Percentiles rank a stretch among this genome's conserved stretches.
These are phyloP conservation scores for Buddleja alternifolia DNA, from an alignment of 257 asterid species.

Conservation along the genomic window DNA sequence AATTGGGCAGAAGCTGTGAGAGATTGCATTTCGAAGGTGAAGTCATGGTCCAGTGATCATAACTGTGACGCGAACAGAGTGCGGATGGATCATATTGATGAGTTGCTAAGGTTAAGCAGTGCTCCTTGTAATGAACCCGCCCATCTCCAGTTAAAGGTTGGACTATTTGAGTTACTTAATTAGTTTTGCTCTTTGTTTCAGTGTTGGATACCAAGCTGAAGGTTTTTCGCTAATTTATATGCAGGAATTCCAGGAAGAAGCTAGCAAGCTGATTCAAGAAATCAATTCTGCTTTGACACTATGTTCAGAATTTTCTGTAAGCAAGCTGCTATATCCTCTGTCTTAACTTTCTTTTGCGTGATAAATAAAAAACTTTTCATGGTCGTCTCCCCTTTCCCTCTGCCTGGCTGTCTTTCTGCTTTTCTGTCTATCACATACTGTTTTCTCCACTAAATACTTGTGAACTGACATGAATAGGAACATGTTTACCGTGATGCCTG, in stretches of 20 bases:
- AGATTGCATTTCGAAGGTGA: conserved; percentile 64
- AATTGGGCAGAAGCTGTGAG: conserved; percentile 72
- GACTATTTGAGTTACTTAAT: conserved; percentile 25
- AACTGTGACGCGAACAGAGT: conserved; percentile 47
- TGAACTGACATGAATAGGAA: neutral
- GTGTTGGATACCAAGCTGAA: conserved; percentile 33
- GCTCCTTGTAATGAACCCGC: conserved; percentile 67
- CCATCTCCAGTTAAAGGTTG: conserved; percentile 68
- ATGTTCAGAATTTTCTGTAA: conserved; percentile 59
- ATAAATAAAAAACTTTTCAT: conserved; percentile 8
- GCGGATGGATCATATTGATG: conserved; percentile 55
- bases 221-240: conserved; percentile 25
- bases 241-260: conserved; percentile 70
- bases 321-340: conserved; percentile 36
- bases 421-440: neutral
- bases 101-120: conserved; percentile 56
- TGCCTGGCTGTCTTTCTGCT: conserved; percentile 3
- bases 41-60: conserved; percentile 52
- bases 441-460: neutral
- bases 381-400: conserved; percentile 6
- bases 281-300: conserved; percentile 57
- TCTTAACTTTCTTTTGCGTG: conserved; percentile 11
- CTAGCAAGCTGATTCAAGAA: conserved; percentile 61
- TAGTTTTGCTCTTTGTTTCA: conserved; percentile 14
- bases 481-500: conserved; percentile 1